Base-by-base conservation (phyloP, 495 filamentous ascomycete species). In the Hypoxylon rickii region DNA sequence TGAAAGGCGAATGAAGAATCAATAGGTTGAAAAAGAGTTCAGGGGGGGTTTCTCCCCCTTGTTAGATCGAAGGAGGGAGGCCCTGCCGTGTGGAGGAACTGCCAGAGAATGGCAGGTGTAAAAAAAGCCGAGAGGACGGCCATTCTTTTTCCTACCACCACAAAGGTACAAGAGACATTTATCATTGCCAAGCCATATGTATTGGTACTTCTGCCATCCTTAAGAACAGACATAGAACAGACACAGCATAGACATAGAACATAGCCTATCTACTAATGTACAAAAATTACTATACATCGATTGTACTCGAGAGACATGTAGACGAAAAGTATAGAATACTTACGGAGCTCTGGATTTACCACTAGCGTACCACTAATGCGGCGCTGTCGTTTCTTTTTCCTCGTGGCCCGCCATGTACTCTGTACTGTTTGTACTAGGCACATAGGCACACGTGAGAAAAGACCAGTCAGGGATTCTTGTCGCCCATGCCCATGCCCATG, bases 101-200 rank as follows among this genome's bases (percentile, higher is more conserved):
- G 47, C 51, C 46, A 56, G 37, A 52, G 49, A 48, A 63, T 53
- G 53, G 59, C 59, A 63, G 59, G 59, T 63, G 52, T 56, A 62
- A 57, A 62, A 62, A 62, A 56, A 54, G 59, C 59, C 59, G 59
- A 63, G 49, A 63, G 53, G 53, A 48, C 37, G 48, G 44, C 53
- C 48, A 58, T 58, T 51, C 52, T 52, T 52, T 34, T 32, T 44
- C 19, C 29, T 40, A 13, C 10, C 10, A 4, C 24, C 24, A 29
- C 10, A 29, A 4, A 29, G 4, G 24, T 29, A 29, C 24, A 29
- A 29, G 24, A 29, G 10, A 29, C 24, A 29, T 29, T 29, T 4
- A 29, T 4, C 10, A 29, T 29, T 29, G 24, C 24, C 4, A 29
- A 29, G 24, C 24, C 24, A 29, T 10, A 29, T 29, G 24, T 29